phyloP scores from a whole-genome alignment of 805 yeast genomes.

The Zygoascus bituminiphila region DNA sequence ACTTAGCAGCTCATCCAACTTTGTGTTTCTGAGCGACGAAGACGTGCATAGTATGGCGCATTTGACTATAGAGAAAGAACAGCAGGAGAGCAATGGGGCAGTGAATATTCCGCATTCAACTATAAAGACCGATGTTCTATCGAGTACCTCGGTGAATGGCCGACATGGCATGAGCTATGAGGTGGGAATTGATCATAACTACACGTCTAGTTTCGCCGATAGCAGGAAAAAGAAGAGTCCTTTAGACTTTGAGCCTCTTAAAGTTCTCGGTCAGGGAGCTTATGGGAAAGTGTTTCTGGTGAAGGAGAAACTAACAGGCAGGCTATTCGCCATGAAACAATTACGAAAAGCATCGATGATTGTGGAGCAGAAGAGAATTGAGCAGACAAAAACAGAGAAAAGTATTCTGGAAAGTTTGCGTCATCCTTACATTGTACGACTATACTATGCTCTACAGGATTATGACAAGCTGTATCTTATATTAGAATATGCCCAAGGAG shows the following conservation, averaged over 20 bases:
- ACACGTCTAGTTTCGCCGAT: slow-evolving; percentile 25
- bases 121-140: background rate
- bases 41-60: background rate
- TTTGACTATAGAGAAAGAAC: background rate
- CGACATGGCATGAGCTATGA: slow-evolving; percentile 27
- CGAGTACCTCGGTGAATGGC: background rate
- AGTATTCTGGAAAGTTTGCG: slow-evolving; percentile 61
- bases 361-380: slow-evolving; percentile 49
- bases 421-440: slow-evolving; percentile 75
- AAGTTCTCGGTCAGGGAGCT: slow-evolving; percentile 79
- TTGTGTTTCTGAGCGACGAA: slow-evolving; percentile 9
- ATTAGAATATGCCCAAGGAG: slow-evolving; percentile 80
- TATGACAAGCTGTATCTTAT: slow-evolving; percentile 63
- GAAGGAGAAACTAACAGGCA: slow-evolving; percentile 51
- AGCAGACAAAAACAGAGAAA: slow-evolving; percentile 73
- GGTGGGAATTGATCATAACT: slow-evolving; percentile 39
- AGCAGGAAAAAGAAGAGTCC: slow-evolving; percentile 24
- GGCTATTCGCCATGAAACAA: slow-evolving; percentile 79
- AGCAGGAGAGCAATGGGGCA: background rate
- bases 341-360: slow-evolving; percentile 72
- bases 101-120: background rate
- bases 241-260: slow-evolving; percentile 61
- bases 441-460: slow-evolving; percentile 81
- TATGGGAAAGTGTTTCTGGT: slow-evolving; percentile 82
- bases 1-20: slow-evolving; percentile 3